Evolutionary conservation across 1,284 basidiomycete genomes (phyloP).

Genomic region (Irpex rosettiformis): DNA sequence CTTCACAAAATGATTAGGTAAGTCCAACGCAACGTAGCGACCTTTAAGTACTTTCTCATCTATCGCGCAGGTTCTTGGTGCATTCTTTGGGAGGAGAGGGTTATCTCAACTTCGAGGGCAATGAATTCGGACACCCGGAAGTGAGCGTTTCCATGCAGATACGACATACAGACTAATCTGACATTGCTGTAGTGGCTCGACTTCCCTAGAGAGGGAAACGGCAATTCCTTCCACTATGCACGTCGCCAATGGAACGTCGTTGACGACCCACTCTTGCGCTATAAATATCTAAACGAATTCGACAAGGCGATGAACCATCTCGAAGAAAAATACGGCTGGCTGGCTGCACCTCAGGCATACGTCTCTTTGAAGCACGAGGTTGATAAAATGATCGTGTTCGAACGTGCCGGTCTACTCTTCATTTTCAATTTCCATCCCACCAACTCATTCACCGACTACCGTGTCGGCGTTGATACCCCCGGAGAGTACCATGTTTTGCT

Average conservation of each 20-base stretch:
- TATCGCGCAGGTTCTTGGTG: slow-evolving; percentile 69
- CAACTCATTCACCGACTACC: slow-evolving; percentile 89
- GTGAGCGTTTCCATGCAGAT: slow-evolving; percentile 36
- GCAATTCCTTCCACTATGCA: slow-evolving; percentile 94
- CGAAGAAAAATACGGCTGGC: slow-evolving; percentile 82
- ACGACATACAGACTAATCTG: neutral
- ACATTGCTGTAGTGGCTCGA: slow-evolving; percentile 80
- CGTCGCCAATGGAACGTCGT: slow-evolving; percentile 95
- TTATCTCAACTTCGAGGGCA: slow-evolving; percentile 97
- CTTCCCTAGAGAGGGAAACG: slow-evolving; percentile 94
- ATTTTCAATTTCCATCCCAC: slow-evolving; percentile 96
- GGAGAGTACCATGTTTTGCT: slow-evolving; percentile 88
- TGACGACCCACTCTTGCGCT: slow-evolving; percentile 83
- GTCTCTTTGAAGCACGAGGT: slow-evolving; percentile 91
- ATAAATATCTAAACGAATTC: slow-evolving; percentile 92
- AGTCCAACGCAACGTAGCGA: slow-evolving; percentile 20
- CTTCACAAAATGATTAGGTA: slow-evolving; percentile 98
- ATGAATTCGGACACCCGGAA: slow-evolving; percentile 97
- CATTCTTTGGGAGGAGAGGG: slow-evolving; percentile 95
- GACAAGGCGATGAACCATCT: slow-evolving; percentile 91
- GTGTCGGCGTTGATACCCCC: slow-evolving; percentile 82
- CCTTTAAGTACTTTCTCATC: slow-evolving; percentile 1
- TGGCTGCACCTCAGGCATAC: slow-evolving; percentile 83
- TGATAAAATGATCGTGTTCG: slow-evolving; percentile 93
- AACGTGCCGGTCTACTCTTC: slow-evolving; percentile 90